These are phyloP conservation scores for Dorcoceras hygrometricum DNA, from an alignment of 257 asterid genomes.

Conservation along the genomic window DNA sequence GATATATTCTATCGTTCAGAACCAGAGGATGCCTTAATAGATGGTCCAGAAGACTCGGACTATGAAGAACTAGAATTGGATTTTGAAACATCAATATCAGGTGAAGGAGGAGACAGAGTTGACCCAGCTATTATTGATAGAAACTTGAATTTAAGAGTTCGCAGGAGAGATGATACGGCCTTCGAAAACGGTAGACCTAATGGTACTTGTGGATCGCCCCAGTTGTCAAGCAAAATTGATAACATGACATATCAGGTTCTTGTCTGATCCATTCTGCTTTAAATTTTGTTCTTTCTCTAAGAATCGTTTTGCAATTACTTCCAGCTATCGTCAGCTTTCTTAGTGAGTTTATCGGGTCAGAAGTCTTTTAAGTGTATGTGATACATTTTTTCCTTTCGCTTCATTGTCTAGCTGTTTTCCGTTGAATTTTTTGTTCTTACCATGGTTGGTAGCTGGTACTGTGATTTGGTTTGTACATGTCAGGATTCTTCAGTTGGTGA, in stretches of 20 bases:
- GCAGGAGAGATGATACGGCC: conserved; percentile 56
- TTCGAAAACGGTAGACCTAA: conserved; percentile 44
- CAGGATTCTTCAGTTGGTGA: conserved; percentile 1
- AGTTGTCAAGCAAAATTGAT: conserved; percentile 46
- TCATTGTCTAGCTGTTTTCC: conserved; percentile 5
- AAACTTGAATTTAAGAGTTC: conserved; percentile 65
- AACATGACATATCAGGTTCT: conserved; percentile 60
- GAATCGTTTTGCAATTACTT: not conserved
- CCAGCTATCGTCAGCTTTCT: not conserved
- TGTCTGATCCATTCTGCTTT: conserved; percentile 8
- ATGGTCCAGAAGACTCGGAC: conserved; percentile 80
- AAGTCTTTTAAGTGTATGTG: not conserved
- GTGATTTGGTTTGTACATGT: not conserved
- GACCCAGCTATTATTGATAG: conserved; percentile 57
- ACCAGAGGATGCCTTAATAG: conserved; percentile 56
- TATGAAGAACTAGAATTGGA: conserved; percentile 78
- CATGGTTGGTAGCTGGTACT: not conserved
- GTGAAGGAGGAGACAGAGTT: conserved; percentile 54
- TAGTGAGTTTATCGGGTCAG: not conserved
- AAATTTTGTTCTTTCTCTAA: not conserved
- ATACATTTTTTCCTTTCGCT: conserved; percentile 7
- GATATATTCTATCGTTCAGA: conserved; percentile 80
- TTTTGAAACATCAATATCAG: conserved; percentile 64
- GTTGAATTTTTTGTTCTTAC: not conserved
- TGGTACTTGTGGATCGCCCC: conserved; percentile 43